Evolutionary conservation across 768 basidiomycete species (phyloP).

Genomic region (Megacollybia marginata): DNA sequence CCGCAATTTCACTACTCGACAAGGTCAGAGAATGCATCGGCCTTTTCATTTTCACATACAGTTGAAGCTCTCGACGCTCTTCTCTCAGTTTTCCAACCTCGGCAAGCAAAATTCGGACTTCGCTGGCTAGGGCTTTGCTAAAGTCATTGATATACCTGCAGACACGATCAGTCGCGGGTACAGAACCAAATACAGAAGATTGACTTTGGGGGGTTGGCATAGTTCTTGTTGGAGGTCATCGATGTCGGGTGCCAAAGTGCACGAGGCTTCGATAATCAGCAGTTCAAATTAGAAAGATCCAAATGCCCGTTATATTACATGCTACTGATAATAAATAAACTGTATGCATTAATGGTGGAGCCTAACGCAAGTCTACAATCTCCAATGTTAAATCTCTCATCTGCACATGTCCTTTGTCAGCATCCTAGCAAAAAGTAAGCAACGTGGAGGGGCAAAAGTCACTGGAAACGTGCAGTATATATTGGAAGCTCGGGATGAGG

Average conservation of each 20-base stretch:
- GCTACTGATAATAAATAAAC: too few species aligned
- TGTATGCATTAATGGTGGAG: too few species aligned
- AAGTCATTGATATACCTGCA: slow-evolving; percentile 71
- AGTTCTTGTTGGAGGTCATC: neutral
- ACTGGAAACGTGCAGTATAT: slow-evolving; percentile 60
- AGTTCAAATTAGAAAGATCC: neutral
- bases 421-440: slow-evolving; percentile 44
- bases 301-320: neutral
- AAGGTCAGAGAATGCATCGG: neutral
- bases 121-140: slow-evolving; percentile 71
- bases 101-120: slow-evolving; percentile 69
- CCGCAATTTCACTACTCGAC: slow-evolving; percentile 65
- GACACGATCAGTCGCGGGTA: neutral
- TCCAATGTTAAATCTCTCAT: slow-evolving; percentile 69
- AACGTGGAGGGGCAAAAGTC: neutral
- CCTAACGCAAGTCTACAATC: slow-evolving; percentile 73
- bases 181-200: neutral
- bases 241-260: neutral
- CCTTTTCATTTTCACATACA: slow-evolving; percentile 37
- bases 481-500: slow-evolving; percentile 80
- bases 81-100: slow-evolving; percentile 80
- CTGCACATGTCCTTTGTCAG: slow-evolving; percentile 79
- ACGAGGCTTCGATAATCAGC: neutral
- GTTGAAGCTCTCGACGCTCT: slow-evolving; percentile 66
- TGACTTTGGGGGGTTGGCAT: slow-evolving; percentile 1